These are phyloP conservation scores for Didymella sp. DNA, from an alignment of 2,329 filamentous ascomycete species.

Conservation along the genomic window DNA sequence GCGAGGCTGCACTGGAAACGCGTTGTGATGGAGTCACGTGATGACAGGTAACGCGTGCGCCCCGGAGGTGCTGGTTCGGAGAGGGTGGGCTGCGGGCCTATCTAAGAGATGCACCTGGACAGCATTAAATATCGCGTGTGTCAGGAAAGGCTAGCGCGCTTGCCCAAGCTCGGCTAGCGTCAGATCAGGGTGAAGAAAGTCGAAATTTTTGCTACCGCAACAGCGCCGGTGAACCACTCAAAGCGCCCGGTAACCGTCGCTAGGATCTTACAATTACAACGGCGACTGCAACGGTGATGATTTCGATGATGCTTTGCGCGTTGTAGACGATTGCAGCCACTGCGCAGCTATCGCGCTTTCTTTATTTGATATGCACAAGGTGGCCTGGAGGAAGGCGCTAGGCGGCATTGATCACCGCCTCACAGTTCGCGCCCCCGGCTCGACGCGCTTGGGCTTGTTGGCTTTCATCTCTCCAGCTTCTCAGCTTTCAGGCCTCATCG, in stretches of 20 bases:
- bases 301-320: conserved; percentile 10
- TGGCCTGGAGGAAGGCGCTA: conserved; percentile 32
- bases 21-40: conserved; percentile 31
- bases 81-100: conserved; percentile 42
- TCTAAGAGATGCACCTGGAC: conserved; percentile 33
- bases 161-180: conserved; percentile 28
- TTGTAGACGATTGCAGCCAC: conserved; percentile 8
- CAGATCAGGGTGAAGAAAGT: conserved; percentile 35
- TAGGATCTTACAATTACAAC: conserved; percentile 3
- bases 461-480: conserved; percentile 15
- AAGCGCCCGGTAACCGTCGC: conserved; percentile 11
- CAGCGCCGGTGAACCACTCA: conserved; percentile 29
- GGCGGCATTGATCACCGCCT: conserved; percentile 31
- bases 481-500: conserved; percentile 1
- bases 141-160: conserved; percentile 28
- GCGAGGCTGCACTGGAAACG: conserved; percentile 12
- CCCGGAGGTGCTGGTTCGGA: conserved; percentile 39
- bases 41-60: conserved; percentile 34
- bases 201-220: conserved; percentile 40
- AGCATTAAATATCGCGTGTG: conserved; percentile 35
- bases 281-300: conserved; percentile 2
- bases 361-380: conserved; percentile 24
- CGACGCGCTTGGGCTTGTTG: conserved; percentile 18
- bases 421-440: conserved; percentile 20
- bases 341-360: conserved; percentile 22